phyloP scores from a whole-genome alignment of 2,329 filamentous ascomycete species.

The Stemphylium vesicarium region DNA sequence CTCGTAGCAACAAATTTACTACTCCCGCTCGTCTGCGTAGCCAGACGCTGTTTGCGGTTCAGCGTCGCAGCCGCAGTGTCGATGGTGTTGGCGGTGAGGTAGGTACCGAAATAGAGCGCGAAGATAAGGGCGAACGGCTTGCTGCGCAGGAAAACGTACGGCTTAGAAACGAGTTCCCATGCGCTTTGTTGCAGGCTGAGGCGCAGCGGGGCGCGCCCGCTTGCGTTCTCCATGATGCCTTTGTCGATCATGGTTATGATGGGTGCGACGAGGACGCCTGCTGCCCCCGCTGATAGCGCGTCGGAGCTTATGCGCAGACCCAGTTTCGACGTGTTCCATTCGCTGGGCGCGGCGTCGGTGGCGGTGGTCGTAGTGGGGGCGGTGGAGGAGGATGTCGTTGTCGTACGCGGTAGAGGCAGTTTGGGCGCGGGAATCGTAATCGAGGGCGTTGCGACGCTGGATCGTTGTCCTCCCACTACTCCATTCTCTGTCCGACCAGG shows the following conservation, averaged over 20 bases:
- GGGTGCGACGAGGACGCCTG: constrained; percentile 79
- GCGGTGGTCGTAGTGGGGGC: not conserved
- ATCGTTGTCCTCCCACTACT: too few species aligned
- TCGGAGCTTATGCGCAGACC: constrained; percentile 72
- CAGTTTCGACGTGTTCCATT: constrained; percentile 80
- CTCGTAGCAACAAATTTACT: constrained; percentile 83
- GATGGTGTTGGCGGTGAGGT: constrained; percentile 84
- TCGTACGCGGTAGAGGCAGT: constrained; percentile 7
- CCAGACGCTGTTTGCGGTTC: constrained; percentile 60
- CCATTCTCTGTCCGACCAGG: not conserved
- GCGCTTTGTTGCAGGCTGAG: constrained; percentile 67
- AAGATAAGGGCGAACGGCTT: constrained; percentile 72
- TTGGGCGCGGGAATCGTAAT: constrained; percentile 11
- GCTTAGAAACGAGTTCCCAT: constrained; percentile 62
- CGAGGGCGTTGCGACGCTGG: constrained; percentile 2
- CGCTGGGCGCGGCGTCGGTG: constrained; percentile 6
- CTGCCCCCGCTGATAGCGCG: constrained; percentile 70
- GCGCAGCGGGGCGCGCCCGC: constrained; percentile 66
- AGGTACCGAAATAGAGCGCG: constrained; percentile 83
- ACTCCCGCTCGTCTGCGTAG: constrained; percentile 77
- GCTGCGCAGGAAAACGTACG: constrained; percentile 66
- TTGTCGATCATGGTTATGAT: constrained; percentile 85
- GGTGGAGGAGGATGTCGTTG: not conserved
- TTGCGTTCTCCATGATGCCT: constrained; percentile 83
- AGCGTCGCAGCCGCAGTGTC: constrained; percentile 78